Evolutionary conservation across 1,284 basidiomycete genomes (phyloP).

Genomic region (Phellopilus nigrolimitatus): DNA sequence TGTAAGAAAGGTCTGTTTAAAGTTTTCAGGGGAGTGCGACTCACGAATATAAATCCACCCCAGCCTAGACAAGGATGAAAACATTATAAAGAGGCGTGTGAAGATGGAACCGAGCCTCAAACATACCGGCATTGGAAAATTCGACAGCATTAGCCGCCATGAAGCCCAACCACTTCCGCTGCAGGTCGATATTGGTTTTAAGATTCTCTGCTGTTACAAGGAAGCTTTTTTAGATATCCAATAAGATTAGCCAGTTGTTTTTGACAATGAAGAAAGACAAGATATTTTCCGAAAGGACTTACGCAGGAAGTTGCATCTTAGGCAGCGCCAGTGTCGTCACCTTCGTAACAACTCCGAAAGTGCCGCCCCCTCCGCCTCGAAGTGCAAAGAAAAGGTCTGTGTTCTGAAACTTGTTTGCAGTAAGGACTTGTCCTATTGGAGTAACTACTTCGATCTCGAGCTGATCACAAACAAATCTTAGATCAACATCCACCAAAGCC

Average conservation of each 20-base stretch:
- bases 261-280: background rate
- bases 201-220: background rate
- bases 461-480: conserved; percentile 20
- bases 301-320: background rate
- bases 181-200: background rate
- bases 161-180: background rate
- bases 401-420: conserved; percentile 37
- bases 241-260: background rate
- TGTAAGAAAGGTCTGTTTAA: background rate
- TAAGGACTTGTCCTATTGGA: conserved; percentile 34
- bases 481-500: conserved; percentile 20
- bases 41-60: conserved; percentile 2
- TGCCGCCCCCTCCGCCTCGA: conserved; percentile 35
- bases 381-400: conserved; percentile 41
- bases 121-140: background rate
- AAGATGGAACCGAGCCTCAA: background rate
- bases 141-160: background rate
- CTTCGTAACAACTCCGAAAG: conserved; percentile 31
- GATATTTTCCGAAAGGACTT: no score
- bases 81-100: background rate
- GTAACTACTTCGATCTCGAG: conserved; percentile 40
- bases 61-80: background rate
- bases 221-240: background rate
- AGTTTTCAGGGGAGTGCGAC: background rate
- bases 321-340: conserved; percentile 24